These are phyloP conservation scores for Ascochyta rabiei DNA, from an alignment of 2,329 filamentous ascomycete species.

Conservation along the genomic window DNA sequence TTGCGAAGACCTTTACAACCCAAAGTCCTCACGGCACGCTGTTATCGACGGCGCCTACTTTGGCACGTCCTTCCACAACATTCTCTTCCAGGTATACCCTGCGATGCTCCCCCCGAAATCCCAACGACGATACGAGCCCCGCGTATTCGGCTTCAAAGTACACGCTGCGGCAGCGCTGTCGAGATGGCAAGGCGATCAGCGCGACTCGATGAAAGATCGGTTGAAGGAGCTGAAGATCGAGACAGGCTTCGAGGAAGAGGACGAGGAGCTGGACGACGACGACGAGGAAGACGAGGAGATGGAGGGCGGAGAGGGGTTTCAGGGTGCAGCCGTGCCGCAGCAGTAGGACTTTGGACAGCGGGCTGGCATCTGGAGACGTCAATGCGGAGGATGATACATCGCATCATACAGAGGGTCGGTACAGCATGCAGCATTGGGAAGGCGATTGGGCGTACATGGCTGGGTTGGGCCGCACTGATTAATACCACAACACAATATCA, in stretches of 20 bases:
- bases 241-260: slow-evolving; percentile 74
- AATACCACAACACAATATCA: slow-evolving; percentile 4
- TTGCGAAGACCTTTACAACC: slow-evolving; percentile 98
- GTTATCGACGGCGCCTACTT: slow-evolving; percentile 98
- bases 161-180: slow-evolving; percentile 87
- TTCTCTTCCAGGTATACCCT: slow-evolving; percentile 98
- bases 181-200: slow-evolving; percentile 84
- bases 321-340: slow-evolving; percentile 28
- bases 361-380: background rate
- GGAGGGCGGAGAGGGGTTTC: slow-evolving; percentile 37
- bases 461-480: slow-evolving; percentile 20
- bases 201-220: slow-evolving; percentile 81
- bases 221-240: slow-evolving; percentile 73
- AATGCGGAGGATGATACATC: background rate
- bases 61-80: slow-evolving; percentile 97
- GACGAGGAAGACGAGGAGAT: slow-evolving; percentile 56
- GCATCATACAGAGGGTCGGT: background rate
- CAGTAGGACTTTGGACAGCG: background rate
- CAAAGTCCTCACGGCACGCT: slow-evolving; percentile 94
- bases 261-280: slow-evolving; percentile 67
- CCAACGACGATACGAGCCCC: slow-evolving; percentile 82
- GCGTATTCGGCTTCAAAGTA: slow-evolving; percentile 94
- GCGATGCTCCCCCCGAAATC: slow-evolving; percentile 86
- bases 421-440: slow-evolving; percentile 23
- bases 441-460: slow-evolving; percentile 30